phyloP scores from a whole-genome alignment of 176 grass and related monocot species.

The Neostapfia colusana region DNA sequence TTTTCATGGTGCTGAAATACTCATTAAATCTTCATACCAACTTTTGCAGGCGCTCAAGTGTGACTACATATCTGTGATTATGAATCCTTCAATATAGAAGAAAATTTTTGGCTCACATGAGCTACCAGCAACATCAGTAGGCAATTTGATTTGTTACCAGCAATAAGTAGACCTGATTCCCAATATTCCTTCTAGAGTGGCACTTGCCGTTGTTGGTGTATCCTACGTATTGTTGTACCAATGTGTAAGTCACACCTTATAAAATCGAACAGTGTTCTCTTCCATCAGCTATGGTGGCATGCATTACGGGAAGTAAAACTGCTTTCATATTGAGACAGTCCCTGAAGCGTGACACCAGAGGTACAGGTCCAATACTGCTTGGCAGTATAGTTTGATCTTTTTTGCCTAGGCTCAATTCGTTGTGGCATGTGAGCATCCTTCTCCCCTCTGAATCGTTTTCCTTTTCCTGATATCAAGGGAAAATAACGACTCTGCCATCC shows the following conservation, averaged over 20 bases:
- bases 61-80: conserved; percentile 46
- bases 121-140: conserved; percentile 35
- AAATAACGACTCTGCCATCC: not conserved
- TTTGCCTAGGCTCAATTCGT: no score
- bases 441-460: not conserved
- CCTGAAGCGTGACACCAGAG: not conserved
- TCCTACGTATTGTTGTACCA: conserved; percentile 24
- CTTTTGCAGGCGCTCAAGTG: conserved; percentile 41
- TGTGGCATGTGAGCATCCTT: not conserved
- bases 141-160: conserved; percentile 49
- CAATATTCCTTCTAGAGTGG: not conserved
- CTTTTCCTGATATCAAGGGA: no score
- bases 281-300: not conserved
- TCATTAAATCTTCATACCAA: not conserved
- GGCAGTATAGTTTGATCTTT: no score
- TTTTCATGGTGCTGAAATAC: not conserved
- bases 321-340: not conserved
- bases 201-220: not conserved
- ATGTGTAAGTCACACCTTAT: conserved; percentile 42
- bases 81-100: conserved; percentile 47
- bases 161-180: conserved; percentile 44
- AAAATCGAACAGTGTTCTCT: conserved; percentile 7
- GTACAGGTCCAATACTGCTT: not conserved
- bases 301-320: conserved; percentile 26
- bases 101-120: conserved; percentile 35